Conservation (phyloP, 352 stramenopile species). For the Phytopythium sindhum region DNA sequence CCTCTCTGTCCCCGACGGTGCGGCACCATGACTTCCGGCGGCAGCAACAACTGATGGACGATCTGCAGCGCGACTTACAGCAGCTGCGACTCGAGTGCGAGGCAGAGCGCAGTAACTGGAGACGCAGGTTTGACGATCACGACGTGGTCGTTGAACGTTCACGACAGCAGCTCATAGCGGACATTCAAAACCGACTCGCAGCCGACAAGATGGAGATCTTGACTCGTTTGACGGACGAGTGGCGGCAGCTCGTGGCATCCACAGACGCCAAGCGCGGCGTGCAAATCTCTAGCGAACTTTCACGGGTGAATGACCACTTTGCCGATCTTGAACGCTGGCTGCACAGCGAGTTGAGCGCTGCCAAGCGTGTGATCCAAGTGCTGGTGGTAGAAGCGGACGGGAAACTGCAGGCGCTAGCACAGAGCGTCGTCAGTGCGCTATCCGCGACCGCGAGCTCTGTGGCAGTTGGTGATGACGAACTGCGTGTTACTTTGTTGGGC, state of each 20-base stretch:
- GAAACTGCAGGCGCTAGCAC: slow-evolving; percentile 29
- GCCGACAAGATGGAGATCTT: slow-evolving; percentile 50
- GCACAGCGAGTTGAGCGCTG: slow-evolving; percentile 40
- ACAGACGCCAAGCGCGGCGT: slow-evolving; percentile 51
- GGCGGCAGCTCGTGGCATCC: slow-evolving; percentile 35
- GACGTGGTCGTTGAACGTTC: slow-evolving; percentile 2
- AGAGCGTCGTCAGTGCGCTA: background rate
- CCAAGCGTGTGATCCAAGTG: slow-evolving; percentile 51
- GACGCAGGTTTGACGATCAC: slow-evolving; percentile 29
- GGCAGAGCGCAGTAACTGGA: slow-evolving; percentile 49
- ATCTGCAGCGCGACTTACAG: slow-evolving; percentile 28
- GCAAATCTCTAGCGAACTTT: slow-evolving; percentile 48
- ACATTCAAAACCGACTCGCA: slow-evolving; percentile 39
- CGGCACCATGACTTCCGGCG: slow-evolving; percentile 12
- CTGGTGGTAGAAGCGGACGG: slow-evolving; percentile 32
- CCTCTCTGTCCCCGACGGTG: slow-evolving; percentile 8
- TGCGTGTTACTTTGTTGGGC: background rate
- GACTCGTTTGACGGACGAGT: slow-evolving; percentile 45
- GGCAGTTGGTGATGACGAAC: slow-evolving; percentile 28
- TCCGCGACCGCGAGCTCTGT: background rate
- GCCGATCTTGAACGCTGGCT: slow-evolving; percentile 53
- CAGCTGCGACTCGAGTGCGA: slow-evolving; percentile 59
- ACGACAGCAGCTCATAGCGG: slow-evolving; percentile 22
- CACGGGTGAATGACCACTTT: slow-evolving; percentile 56
- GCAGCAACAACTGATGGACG: slow-evolving; percentile 32